Evolutionary conservation across 2,329 filamentous ascomycete genomes (phyloP), one percentile per base, ranked within the genome.

Genomic region (Aspergillus ochraceus): DNA sequence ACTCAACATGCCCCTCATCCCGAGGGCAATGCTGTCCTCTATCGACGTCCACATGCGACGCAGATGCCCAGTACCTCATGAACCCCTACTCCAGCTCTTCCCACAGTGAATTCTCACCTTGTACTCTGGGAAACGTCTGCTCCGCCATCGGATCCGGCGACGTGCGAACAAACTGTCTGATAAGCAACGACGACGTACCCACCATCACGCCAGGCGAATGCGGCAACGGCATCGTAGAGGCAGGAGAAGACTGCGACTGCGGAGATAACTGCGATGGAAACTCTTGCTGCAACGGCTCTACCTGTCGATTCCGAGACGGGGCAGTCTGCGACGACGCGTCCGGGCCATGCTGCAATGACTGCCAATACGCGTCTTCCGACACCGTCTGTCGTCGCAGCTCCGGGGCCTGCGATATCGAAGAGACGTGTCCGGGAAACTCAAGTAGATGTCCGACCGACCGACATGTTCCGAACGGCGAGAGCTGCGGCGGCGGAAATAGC

Each of bases 171-270:
- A 74, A 72, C 26, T 97, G 93, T 71, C 79, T 97, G 54, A 87
- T 85, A 19, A 52, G 89, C 74, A 88, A 59, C 17, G 54, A 45
- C 9, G 55, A 60, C 8, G 54, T 59, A 1, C 56, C 58, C 88
- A 88, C 68, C 86, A 91, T 72, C 4, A 61, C 62, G 1, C 39
- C 53, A 4, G 56, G 61, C 0, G 49, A 64, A 29, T 97, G 93
- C 76, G 93, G 93, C 54, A 97, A 97, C 76, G 93, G 93, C 54
- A 96, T 97, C 64, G 92, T 97, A 50, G 93, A 97, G 76, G 78
- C 83, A 8, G 92, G 90, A 61, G 93, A 97, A 76, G 89, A 97
- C 49, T 97, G 93, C 75, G 93, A 97, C 76, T 97, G 93, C 71
- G 93, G 93, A 55, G 77, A 79, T 4, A 74, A 78, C 4, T 68